Conservation (phyloP, 176 grass and related monocot genomes). For the Areca catechu region DNA sequence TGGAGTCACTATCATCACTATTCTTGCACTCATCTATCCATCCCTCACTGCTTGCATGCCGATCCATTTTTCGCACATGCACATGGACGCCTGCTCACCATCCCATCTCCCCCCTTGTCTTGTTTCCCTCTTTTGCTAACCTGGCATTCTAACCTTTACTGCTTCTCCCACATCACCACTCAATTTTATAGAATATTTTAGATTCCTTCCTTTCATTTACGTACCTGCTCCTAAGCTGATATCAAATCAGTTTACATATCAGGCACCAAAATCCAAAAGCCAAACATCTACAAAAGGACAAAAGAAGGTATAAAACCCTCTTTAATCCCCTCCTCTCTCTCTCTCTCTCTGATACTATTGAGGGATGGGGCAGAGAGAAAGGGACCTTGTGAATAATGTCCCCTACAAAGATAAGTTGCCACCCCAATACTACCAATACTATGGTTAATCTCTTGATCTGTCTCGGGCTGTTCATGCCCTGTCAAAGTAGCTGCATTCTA, state of each 20-base stretch:
- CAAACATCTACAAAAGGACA: slow-evolving; percentile 7
- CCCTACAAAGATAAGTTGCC: slow-evolving; percentile 39
- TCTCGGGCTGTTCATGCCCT: slow-evolving; percentile 90
- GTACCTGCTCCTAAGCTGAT: slow-evolving; percentile 29
- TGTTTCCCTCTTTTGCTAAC: neutral
- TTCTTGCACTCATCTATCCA: slow-evolving; percentile 1
- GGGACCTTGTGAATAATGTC: slow-evolving; percentile 32
- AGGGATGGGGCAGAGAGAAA: slow-evolving; percentile 13
- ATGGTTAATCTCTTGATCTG: slow-evolving; percentile 38
- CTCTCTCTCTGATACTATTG: slow-evolving; percentile 14
- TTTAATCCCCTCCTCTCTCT: slow-evolving; percentile 10
- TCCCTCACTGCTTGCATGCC: neutral
- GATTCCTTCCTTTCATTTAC: slow-evolving; percentile 49
- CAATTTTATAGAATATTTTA: slow-evolving; percentile 84
- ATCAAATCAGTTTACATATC: slow-evolving; percentile 12
- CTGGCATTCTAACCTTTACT: neutral
- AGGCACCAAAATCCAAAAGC: slow-evolving; percentile 9
- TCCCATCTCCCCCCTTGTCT: too few relatives aligned
- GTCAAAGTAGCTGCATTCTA: slow-evolving; percentile 67
- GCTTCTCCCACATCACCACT: neutral
- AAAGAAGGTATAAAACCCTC: slow-evolving; percentile 1
- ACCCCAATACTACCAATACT: slow-evolving; percentile 9
- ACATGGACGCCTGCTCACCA: too few relatives aligned
- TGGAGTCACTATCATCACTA: slow-evolving; percentile 1
- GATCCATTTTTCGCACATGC: too few relatives aligned